Base-by-base conservation (phyloP, 805 yeast species). In the Yarrowia yakushimensis region DNA sequence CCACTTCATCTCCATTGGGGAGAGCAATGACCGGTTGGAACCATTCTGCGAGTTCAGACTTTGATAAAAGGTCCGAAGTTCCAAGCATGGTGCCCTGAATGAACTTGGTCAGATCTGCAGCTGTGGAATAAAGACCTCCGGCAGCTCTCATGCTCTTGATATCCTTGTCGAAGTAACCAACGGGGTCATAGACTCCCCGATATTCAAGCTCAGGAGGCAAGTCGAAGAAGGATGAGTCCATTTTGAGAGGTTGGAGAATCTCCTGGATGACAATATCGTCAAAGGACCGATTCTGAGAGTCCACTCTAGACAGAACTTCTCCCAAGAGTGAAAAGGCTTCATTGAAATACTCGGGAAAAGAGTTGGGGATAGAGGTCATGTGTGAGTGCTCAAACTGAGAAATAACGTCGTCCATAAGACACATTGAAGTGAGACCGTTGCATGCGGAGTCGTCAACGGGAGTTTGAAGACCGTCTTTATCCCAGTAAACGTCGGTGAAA, bases 331-430 rank as follows among this genome's bases (percentile, higher is more conserved):
- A 33, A 17, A 52, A 52, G 2, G 33, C 59, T 36, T 52, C 59
- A 7, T 52, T 52, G 59, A 52, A 52, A 25, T 52, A 52, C 18
- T 52, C 59, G 5, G 59, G 59, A 33, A 52, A 36, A 6, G 59
- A 52, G 33, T 52, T 52, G 23, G 59, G 59, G 2, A 36, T 17
- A 1, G 59, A 52, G 1, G 59, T 52, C 43, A 52, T 36, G 25
- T 34, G 27, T 1, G 43, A 34, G 27, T 17, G 5, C 22, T 52
- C 59, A 23, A 52, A 52, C 18, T 52, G 59, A 2, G 31, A n/a
- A 6, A 52, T 6, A 17, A 27, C 13, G 13, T 52, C 59, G 8
- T 25, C 22, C 27, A 36, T 33, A 5, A 34, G 17, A 13, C 59
- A 52, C 59, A 52, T 52, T 30, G 22, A 36, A 23, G 25, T 23